phyloP scores from a whole-genome alignment of 192 early-diverging fungal genomes.

The Piromyces sp. region DNA sequence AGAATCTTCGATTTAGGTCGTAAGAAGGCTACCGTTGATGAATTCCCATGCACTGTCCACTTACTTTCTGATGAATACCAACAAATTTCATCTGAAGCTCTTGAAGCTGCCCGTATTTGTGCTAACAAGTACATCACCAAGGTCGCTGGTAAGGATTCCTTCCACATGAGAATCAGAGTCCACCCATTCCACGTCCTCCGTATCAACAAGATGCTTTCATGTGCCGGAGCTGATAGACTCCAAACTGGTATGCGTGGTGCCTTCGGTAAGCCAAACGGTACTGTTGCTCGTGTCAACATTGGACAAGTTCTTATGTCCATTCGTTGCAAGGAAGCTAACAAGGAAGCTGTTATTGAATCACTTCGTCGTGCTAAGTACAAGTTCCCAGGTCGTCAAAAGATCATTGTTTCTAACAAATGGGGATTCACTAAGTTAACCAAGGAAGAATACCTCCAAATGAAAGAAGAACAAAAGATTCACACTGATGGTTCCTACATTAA shows the following conservation, averaged over 20 bases:
- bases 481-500: no score
- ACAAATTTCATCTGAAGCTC: slow-evolving; percentile 95
- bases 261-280: slow-evolving; percentile 89
- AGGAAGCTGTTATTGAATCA: slow-evolving; percentile 80
- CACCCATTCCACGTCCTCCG: slow-evolving; percentile 98
- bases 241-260: slow-evolving; percentile 99
- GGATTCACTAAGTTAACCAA: slow-evolving; percentile 96
- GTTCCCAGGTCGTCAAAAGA: slow-evolving; percentile 97
- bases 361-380: slow-evolving; percentile 95
- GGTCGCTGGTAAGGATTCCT: slow-evolving; percentile 91
- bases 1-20: slow-evolving; percentile 92
- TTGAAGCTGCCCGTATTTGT: slow-evolving; percentile 94
- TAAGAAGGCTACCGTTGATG: slow-evolving; percentile 94
- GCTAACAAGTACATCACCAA: slow-evolving; percentile 99
- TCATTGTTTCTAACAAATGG: slow-evolving; percentile 99
- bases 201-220: slow-evolving; percentile 99
- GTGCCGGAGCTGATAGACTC: slow-evolving; percentile 97
- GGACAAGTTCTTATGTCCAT: slow-evolving; percentile 92
- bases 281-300: slow-evolving; percentile 93
- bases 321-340: slow-evolving; percentile 87
- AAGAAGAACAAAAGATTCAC: not conserved
- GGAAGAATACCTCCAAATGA: slow-evolving; percentile 48
- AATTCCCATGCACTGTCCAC: slow-evolving; percentile 94
- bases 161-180: slow-evolving; percentile 96
- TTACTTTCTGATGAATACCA: slow-evolving; percentile 92